A percentile compares a stretch with the other conserved stretches of the same genome.
These are phyloP conservation scores for Globisporangium perplexum DNA, from an alignment of 352 stramenopile genomes.

Conservation along the genomic window DNA sequence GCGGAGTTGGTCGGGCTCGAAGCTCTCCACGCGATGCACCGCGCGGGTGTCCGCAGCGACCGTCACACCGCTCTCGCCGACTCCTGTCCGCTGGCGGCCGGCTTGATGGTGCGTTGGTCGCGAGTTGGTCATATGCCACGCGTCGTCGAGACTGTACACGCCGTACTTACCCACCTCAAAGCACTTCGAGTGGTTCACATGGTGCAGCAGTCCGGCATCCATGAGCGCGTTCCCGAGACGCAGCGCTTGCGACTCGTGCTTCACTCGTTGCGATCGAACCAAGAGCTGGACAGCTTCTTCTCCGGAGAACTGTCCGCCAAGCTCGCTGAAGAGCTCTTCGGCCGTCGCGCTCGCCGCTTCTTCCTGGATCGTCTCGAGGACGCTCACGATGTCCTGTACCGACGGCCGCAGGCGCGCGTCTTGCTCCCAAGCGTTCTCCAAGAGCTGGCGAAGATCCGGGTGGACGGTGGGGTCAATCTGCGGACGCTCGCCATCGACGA, in stretches of 20 bases:
- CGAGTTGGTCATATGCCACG: no score
- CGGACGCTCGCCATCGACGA: slow-evolving; percentile 38
- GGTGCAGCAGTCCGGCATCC: slow-evolving; percentile 56
- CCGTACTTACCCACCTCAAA: slow-evolving; percentile 21
- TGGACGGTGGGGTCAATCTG: slow-evolving; percentile 30
- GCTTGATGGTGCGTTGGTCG: background rate
- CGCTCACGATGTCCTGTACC: slow-evolving; percentile 34
- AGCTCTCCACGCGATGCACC: background rate
- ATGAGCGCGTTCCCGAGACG: slow-evolving; percentile 52
- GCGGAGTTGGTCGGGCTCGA: background rate
- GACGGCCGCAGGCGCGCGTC: slow-evolving; percentile 42
- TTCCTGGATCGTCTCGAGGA: slow-evolving; percentile 58
- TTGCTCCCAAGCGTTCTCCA: slow-evolving; percentile 42
- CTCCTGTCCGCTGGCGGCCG: background rate
- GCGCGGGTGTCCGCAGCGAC: no score
- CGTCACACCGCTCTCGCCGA: background rate
- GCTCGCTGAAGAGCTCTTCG: slow-evolving; percentile 32
- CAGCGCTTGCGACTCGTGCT: slow-evolving; percentile 19
- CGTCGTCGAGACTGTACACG: background rate
- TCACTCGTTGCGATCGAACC: slow-evolving; percentile 16
- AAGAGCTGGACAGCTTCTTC: slow-evolving; percentile 27
- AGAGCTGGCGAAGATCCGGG: slow-evolving; percentile 39
- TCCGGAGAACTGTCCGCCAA: slow-evolving; percentile 23
- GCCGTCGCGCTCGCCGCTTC: slow-evolving; percentile 39
- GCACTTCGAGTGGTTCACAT: slow-evolving; percentile 28